phyloP scores from a whole-genome alignment of 2,329 filamentous ascomycete genomes.

The Diaporthe humulicola region DNA sequence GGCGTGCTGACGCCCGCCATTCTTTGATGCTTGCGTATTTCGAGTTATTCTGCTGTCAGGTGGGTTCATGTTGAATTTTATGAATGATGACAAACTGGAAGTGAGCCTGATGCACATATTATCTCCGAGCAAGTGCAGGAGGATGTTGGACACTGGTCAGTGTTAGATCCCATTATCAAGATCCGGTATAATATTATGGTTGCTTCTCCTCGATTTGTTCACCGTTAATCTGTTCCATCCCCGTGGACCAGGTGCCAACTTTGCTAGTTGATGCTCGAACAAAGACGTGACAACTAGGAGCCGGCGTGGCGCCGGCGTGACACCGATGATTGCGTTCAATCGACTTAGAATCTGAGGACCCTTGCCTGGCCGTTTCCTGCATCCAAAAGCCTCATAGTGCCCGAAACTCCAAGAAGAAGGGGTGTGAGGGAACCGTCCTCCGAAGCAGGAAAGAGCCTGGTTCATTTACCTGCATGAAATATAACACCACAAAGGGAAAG shows the following conservation, averaged over 20 bases:
- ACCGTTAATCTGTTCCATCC: not conserved
- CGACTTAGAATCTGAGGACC: not conserved
- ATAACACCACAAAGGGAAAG: too few species aligned
- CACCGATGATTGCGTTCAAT: not conserved
- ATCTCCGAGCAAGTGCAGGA: not conserved
- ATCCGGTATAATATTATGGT: not conserved
- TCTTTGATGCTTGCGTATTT: not conserved
- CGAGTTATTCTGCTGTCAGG: not conserved
- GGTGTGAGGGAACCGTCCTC: too few species aligned
- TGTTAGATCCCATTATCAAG: not conserved
- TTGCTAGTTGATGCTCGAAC: not conserved
- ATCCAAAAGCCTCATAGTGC: too few species aligned
- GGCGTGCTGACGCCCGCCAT: not conserved
- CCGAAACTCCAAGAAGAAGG: too few species aligned
- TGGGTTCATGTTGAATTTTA: not conserved
- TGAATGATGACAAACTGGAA: not conserved
- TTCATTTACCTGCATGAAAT: too few species aligned
- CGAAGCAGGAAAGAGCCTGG: too few species aligned
- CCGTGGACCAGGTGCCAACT: not conserved
- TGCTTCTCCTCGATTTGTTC: not conserved
- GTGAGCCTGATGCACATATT: not conserved
- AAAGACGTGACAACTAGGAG: not conserved
- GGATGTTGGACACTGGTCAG: not conserved
- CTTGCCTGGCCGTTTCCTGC: not conserved
- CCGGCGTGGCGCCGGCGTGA: not conserved